Evolutionary conservation across 1,284 basidiomycete genomes (phyloP).

Genomic region (Microbotryum scabiosae): DNA sequence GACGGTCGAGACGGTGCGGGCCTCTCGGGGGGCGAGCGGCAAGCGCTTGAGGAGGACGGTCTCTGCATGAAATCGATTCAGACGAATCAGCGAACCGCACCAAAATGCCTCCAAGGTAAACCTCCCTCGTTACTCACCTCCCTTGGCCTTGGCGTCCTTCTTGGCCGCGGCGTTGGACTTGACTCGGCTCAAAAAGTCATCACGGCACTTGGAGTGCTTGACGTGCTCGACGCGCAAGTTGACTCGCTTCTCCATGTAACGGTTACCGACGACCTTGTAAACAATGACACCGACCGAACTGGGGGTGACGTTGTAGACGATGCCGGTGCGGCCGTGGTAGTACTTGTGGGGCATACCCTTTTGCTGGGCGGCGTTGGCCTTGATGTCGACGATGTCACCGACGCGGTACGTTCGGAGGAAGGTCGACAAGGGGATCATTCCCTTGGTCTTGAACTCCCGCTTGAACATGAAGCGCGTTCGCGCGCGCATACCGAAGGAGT

Average conservation of each 20-base stretch:
- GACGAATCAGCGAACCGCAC: not conserved
- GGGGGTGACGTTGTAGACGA: constrained; percentile 96
- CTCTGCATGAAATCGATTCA: constrained; percentile 42
- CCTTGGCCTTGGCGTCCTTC: constrained; percentile 75
- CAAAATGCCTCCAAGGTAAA: too few species aligned
- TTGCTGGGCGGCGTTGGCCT: constrained; percentile 97
- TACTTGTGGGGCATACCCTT: constrained; percentile 99
- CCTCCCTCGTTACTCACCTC: constrained; percentile 54
- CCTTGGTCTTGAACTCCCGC: constrained; percentile 75
- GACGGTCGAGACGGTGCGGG: constrained; percentile 60
- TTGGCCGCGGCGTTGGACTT: constrained; percentile 83
- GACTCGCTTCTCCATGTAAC: constrained; percentile 99
- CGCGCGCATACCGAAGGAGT: constrained; percentile 95
- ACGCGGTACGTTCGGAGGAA: constrained; percentile 88
- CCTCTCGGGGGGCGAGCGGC: constrained; percentile 73
- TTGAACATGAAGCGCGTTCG: constrained; percentile 99
- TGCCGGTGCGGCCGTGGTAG: constrained; percentile 66
- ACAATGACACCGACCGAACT: constrained; percentile 92
- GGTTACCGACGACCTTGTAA: constrained; percentile 98
- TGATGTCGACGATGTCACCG: constrained; percentile 99
- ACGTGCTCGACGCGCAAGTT: constrained; percentile 99
- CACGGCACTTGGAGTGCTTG: constrained; percentile 94
- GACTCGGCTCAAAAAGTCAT: constrained; percentile 95
- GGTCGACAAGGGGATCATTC: constrained; percentile 82
- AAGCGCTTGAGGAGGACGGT: constrained; percentile 77